These are phyloP conservation scores for Leptosphaerulina australis DNA, from an alignment of 2,329 filamentous ascomycete genomes.

Conservation along the genomic window DNA sequence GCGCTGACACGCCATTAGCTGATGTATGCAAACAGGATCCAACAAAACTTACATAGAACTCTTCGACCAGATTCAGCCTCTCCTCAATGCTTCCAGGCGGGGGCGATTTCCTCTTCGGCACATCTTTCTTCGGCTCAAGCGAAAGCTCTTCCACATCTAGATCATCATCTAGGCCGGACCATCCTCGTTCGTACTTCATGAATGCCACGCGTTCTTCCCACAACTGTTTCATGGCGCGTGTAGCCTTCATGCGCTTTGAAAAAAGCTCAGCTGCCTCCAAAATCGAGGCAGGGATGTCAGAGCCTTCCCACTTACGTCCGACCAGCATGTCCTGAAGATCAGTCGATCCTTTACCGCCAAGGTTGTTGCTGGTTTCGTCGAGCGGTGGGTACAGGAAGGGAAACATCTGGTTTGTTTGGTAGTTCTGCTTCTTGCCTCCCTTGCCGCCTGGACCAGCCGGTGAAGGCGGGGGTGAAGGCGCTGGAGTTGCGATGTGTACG, in stretches of 20 bases:
- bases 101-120: conserved; percentile 47
- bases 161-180: conserved; percentile 64
- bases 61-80: conserved; percentile 75
- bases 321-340: conserved; percentile 80
- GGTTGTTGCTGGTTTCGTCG: conserved; percentile 84
- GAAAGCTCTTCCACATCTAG: conserved; percentile 53
- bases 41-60: too few species aligned
- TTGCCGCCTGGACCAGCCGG: conserved; percentile 84
- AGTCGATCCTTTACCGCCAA: conserved; percentile 85
- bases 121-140: conserved; percentile 43
- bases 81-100: conserved; percentile 61
- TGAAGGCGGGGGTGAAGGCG: conserved; percentile 92
- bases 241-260: conserved; percentile 87
- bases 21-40: too few species aligned
- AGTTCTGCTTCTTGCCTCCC: conserved; percentile 97
- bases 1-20: too few species aligned
- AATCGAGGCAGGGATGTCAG: conserved; percentile 91
- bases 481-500: conserved; percentile 97
- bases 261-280: conserved; percentile 94
- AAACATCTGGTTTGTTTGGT: conserved; percentile 98
- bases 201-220: conserved; percentile 95
- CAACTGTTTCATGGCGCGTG: conserved; percentile 85
- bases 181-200: conserved; percentile 89
- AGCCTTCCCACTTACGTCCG: conserved; percentile 88
- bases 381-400: conserved; percentile 96